phyloP scores from a whole-genome alignment of 2,329 filamentous ascomycete species.

The Herpomyces periplanetae region DNA sequence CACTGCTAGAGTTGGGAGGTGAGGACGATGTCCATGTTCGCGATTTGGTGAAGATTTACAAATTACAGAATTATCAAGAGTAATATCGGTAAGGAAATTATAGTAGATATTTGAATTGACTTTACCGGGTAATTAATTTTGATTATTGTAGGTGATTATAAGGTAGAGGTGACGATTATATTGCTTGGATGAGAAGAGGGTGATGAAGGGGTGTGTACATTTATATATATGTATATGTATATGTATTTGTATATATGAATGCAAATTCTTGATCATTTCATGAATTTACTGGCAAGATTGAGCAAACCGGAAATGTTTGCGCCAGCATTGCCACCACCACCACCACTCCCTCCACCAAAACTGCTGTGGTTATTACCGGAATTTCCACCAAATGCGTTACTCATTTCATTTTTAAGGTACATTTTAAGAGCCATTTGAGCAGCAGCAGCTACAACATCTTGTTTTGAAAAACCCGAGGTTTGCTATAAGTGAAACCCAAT shows the following conservation, averaged over 20 bases:
- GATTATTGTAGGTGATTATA: constrained; percentile 1
- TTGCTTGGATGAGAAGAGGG: constrained; percentile 4
- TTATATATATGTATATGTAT: constrained; percentile 11
- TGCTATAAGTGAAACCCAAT: constrained; percentile 2
- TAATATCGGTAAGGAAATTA: constrained; percentile 3
- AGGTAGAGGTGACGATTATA: constrained; percentile 4
- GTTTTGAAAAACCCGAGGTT: constrained; percentile 23
- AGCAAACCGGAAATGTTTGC: constrained; percentile 6
- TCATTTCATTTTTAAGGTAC: constrained; percentile 11
- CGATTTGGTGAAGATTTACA: constrained; percentile 34
- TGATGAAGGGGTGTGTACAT: constrained; percentile 5
- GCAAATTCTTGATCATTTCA: constrained; percentile 7
- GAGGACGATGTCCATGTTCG: constrained; percentile 30
- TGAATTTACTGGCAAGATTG: constrained; percentile 3
- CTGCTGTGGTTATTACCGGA: constrained; percentile 10
- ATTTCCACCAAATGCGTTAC: constrained; percentile 3
- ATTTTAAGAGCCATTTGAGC: constrained; percentile 64
- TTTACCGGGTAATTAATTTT: background rate
- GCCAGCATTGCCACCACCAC: constrained; percentile 6
- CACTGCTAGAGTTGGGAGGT: constrained; percentile 23
- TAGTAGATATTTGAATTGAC: constrained; percentile 2
- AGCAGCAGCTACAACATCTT: constrained; percentile 35
- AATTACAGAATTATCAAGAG: constrained; percentile 12
- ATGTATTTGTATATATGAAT: constrained; percentile 20
- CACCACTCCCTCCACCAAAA: constrained; percentile 8